These are phyloP conservation scores for Gracilaria gracilis DNA, from an alignment of 23 red algal genomes.

Conservation along the genomic window DNA sequence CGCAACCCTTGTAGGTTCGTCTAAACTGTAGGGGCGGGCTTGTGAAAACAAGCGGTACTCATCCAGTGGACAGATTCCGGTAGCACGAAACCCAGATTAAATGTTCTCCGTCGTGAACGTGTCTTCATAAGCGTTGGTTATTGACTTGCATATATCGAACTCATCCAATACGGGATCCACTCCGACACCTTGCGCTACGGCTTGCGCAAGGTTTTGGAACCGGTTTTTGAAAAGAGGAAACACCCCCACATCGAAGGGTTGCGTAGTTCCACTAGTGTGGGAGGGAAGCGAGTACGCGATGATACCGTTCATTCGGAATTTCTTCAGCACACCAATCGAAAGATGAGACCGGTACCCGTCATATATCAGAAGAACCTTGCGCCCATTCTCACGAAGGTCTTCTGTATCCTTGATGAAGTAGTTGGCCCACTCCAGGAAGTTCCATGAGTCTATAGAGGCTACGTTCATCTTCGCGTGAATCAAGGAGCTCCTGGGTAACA, in stretches of 20 bases:
- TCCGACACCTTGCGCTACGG: not conserved
- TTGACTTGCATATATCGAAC: not conserved
- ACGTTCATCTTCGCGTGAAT: not conserved
- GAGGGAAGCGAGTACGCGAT: conserved; percentile 3
- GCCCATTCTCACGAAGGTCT: not conserved
- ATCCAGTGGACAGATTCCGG: not conserved
- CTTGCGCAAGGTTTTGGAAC: not conserved
- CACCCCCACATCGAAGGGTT: not conserved
- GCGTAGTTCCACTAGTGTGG: conserved; percentile 19
- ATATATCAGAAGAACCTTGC: conserved; percentile 34
- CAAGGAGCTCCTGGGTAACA: not conserved
- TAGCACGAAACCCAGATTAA: not conserved
- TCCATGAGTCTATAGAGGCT: not conserved
- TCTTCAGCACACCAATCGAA: not conserved
- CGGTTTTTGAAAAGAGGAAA: not conserved
- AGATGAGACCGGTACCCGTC: too few species aligned
- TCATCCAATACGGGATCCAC: not conserved
- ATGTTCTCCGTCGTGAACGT: not conserved
- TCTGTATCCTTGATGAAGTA: not conserved
- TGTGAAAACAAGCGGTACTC: not conserved
- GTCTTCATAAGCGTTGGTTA: not conserved
- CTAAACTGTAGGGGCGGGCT: not conserved
- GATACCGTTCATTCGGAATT: not conserved
- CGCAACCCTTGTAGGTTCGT: not conserved
- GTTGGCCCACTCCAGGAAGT: not conserved